phyloP scores from a whole-genome alignment of 805 yeast genomes.

The Starmerella apis region DNA sequence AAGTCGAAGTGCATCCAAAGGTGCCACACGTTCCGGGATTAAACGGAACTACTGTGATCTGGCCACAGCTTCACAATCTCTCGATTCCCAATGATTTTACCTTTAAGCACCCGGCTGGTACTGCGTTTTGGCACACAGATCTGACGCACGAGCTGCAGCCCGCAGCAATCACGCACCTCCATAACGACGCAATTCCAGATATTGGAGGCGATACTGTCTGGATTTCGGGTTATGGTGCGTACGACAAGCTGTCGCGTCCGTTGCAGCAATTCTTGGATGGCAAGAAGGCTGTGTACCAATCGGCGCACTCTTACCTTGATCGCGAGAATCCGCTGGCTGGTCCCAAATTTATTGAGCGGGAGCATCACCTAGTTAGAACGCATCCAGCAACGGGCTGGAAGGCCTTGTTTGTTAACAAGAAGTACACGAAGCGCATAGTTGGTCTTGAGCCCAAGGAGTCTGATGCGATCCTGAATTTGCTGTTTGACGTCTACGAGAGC shows the following conservation, averaged over 20 bases:
- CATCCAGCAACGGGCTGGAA: constrained; percentile 59
- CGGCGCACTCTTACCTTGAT: constrained; percentile 37
- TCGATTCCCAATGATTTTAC: constrained; percentile 33
- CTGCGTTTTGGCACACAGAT: constrained; percentile 56
- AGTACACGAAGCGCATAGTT: constrained; percentile 54
- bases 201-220: constrained; percentile 49
- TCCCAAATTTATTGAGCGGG: constrained; percentile 36
- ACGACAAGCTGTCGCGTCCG: constrained; percentile 42
- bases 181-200: constrained; percentile 50
- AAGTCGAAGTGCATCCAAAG: constrained; percentile 36
- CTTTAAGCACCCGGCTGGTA: constrained; percentile 27
- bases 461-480: constrained; percentile 46
- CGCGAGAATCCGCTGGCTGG: constrained; percentile 29
- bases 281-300: constrained; percentile 50
- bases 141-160: constrained; percentile 67
- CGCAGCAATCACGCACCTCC: constrained; percentile 59
- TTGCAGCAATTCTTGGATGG: constrained; percentile 41
- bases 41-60: constrained; percentile 35
- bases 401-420: constrained; percentile 45
- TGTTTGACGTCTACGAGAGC: constrained; percentile 34
- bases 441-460: constrained; percentile 68
- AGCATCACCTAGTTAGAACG: constrained; percentile 51
- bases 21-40: constrained; percentile 32
- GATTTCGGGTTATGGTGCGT: constrained; percentile 46
- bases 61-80: constrained; percentile 41